phyloP scores from a whole-genome alignment of 2,329 filamentous ascomycete genomes.

The Penicillium concentricum region DNA sequence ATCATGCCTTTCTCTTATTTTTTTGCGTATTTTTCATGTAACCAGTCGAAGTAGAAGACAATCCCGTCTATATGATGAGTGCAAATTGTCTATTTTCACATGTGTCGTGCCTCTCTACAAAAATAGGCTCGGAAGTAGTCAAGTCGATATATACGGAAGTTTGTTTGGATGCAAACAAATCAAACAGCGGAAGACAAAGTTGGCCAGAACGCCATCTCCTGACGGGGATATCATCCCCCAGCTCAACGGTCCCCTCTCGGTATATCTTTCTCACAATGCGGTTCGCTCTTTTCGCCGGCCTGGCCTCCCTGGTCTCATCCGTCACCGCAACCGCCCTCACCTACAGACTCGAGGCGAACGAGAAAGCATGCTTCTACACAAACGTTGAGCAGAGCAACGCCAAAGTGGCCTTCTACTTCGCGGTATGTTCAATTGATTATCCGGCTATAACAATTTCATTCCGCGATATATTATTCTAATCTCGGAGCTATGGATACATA shows the following conservation, averaged over 20 bases:
- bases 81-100: background rate
- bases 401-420: conserved; percentile 98
- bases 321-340: conserved; percentile 88
- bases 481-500: background rate
- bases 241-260: conserved; percentile 15
- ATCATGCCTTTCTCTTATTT: conserved; percentile 13
- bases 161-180: conserved; percentile 35
- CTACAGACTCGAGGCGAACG: conserved; percentile 85
- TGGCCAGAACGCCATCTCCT: conserved; percentile 33
- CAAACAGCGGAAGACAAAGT: conserved; percentile 35
- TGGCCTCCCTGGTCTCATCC: conserved; percentile 69
- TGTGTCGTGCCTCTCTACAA: background rate
- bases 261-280: conserved; percentile 55
- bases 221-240: conserved; percentile 22
- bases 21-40: conserved; percentile 4
- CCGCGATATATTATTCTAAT: background rate
- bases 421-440: conserved; percentile 60
- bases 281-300: conserved; percentile 62
- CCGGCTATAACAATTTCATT: background rate
- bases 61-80: conserved; percentile 2
- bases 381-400: conserved; percentile 72
- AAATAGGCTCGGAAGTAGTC: conserved; percentile 2
- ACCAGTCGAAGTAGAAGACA: conserved; percentile 8
- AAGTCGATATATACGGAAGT: conserved; percentile 13
- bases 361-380: conserved; percentile 94